These are phyloP conservation scores for Boletus speciosus DNA, from an alignment of 768 basidiomycete species.

Conservation along the genomic window DNA sequence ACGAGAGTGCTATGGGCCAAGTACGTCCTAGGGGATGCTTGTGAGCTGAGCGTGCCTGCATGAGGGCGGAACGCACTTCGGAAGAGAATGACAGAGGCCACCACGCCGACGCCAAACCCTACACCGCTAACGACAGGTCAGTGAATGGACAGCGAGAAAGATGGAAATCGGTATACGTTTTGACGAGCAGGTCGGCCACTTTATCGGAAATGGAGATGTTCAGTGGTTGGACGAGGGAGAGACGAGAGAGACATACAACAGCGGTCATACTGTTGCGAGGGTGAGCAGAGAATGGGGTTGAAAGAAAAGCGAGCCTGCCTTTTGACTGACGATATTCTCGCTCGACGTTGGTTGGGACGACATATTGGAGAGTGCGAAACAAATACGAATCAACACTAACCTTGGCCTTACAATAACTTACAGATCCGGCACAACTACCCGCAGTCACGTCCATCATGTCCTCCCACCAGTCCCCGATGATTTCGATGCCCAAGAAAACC, in stretches of 20 bases:
- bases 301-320: slow-evolving; percentile 46
- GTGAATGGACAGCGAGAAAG: background rate
- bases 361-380: slow-evolving; percentile 28
- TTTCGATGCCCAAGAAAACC: slow-evolving; percentile 89
- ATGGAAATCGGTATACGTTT: slow-evolving; percentile 55
- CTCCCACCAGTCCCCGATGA: slow-evolving; percentile 82
- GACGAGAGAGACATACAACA: slow-evolving; percentile 61
- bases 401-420: too few species aligned
- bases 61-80: slow-evolving; percentile 57
- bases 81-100: slow-evolving; percentile 88
- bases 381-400: slow-evolving; percentile 22
- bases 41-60: slow-evolving; percentile 1
- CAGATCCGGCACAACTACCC: background rate
- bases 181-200: slow-evolving; percentile 81
- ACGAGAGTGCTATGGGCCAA: slow-evolving; percentile 85
- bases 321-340: slow-evolving; percentile 87
- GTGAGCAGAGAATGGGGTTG: background rate
- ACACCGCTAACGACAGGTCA: slow-evolving; percentile 56
- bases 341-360: slow-evolving; percentile 68
- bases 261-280: slow-evolving; percentile 65
- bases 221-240: slow-evolving; percentile 19
- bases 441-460: slow-evolving; percentile 44
- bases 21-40: slow-evolving; percentile 63
- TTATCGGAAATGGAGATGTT: slow-evolving; percentile 18
- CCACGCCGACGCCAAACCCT: slow-evolving; percentile 85